phyloP scores from a whole-genome alignment of 1,284 basidiomycete species.

The Rhodofomes roseus region DNA sequence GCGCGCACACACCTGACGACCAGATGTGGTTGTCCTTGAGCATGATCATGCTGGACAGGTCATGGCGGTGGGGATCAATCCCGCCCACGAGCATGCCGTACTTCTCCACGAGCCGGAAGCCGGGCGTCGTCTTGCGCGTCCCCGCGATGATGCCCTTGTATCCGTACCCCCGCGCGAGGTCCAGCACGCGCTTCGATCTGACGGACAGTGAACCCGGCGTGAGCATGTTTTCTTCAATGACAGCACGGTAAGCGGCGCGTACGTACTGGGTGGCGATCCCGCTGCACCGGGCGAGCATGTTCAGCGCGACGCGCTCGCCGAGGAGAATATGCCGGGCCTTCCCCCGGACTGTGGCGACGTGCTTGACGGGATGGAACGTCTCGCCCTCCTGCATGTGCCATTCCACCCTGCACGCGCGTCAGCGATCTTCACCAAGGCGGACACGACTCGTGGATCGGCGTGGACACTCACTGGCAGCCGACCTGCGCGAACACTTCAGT shows the following conservation, averaged over 20 bases:
- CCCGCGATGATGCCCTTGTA: slow-evolving; percentile 92
- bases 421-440: neutral
- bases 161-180: slow-evolving; percentile 76
- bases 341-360: slow-evolving; percentile 90
- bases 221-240: slow-evolving; percentile 2
- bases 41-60: slow-evolving; percentile 99
- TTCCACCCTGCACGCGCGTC: slow-evolving; percentile 63
- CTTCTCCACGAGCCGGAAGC: slow-evolving; percentile 96
- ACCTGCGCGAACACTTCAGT: slow-evolving; percentile 90
- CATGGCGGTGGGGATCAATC: slow-evolving; percentile 95
- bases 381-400: slow-evolving; percentile 92
- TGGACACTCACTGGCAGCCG: slow-evolving; percentile 75
- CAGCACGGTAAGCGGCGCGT: slow-evolving; percentile 21
- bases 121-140: slow-evolving; percentile 98
- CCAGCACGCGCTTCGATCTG: slow-evolving; percentile 79
- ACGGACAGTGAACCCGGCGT: neutral
- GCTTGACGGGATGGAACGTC: slow-evolving; percentile 74
- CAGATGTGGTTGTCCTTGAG: slow-evolving; percentile 99
- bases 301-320: slow-evolving; percentile 93
- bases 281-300: slow-evolving; percentile 92
- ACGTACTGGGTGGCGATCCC: slow-evolving; percentile 92
- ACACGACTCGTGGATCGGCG: neutral
- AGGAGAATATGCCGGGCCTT: slow-evolving; percentile 87
- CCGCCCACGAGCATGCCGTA: slow-evolving; percentile 99
- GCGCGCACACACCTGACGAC: slow-evolving; percentile 70